These are phyloP conservation scores for Microbotryum silenes-acaulis DNA, from an alignment of 1,284 basidiomycete genomes.

Conservation along the genomic window DNA sequence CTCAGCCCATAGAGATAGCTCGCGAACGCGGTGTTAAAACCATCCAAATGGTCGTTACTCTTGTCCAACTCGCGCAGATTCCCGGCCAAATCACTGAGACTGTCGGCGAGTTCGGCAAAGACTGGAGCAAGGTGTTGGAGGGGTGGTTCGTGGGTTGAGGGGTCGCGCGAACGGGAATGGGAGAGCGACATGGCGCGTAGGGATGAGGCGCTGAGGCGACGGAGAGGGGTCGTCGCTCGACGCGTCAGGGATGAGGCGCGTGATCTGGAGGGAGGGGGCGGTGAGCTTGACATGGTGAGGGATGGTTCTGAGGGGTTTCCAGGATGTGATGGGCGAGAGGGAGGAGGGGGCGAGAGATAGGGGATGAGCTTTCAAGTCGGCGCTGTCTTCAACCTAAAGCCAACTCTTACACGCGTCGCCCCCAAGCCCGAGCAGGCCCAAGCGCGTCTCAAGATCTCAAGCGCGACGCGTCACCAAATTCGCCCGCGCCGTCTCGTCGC, in stretches of 20 bases:
- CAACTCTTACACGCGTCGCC: no score
- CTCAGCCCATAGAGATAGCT: constrained; percentile 41
- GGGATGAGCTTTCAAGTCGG: no score
- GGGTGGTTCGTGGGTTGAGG: constrained; percentile 24
- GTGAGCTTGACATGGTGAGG: background rate
- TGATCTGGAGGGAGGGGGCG: background rate
- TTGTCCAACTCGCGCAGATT: constrained; percentile 37
- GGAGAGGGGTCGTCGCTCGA: constrained; percentile 27
- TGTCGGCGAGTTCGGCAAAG: constrained; percentile 40
- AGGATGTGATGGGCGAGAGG: no score
- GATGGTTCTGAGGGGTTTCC: no score
- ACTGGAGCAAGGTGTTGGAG: constrained; percentile 38
- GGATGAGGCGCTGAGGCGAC: constrained; percentile 23
- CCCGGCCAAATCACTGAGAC: constrained; percentile 37
- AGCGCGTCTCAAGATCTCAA: no score
- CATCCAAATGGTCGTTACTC: constrained; percentile 37
- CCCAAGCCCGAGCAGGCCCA: no score
- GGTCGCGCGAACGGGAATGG: constrained; percentile 10
- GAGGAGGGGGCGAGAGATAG: no score
- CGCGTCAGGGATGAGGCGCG: constrained; percentile 9
- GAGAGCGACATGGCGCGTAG: constrained; percentile 22
- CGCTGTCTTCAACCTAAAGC: no score
- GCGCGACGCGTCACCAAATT: no score
- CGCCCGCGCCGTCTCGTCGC: no score
- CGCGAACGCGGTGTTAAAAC: constrained; percentile 42